Evolutionary conservation across 1,139 yeast species (phyloP), one percentile per base, ranked within the genome.

Genomic region (Lodderomyces pseudojiufengensis): DNA sequence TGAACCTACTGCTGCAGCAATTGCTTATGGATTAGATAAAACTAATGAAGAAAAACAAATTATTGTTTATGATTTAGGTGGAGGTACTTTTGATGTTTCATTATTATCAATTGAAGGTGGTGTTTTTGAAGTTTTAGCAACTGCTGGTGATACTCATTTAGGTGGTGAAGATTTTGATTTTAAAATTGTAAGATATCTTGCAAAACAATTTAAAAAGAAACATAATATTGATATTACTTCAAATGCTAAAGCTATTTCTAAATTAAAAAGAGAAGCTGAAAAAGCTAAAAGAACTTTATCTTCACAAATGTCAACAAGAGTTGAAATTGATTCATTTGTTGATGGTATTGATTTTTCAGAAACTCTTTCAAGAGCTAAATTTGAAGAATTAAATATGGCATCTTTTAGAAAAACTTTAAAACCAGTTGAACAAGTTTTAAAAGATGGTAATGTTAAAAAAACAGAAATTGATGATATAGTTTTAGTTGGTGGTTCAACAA

Each of bases 1-100:
- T 64, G 97, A 90, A 73, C 97, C 97, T 47, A 90, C 97, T 39
- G 97, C 97, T 35, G 97, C 97, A 45, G 97, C 97, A 41, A 87
- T 90, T 63, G 97, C 97, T 44, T 90, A 90, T 68, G 97, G 97
- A 51, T 77, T 90, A 55, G 97, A 90, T 69, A 84, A 85, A 65
- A 74, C 84, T 47, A 65, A 64, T 39, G 64, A 62, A 35, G 76
- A 70, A 57, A 70, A 65, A 52, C 73, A 69, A 57, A 70, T 70
- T 44, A 62, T 70, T 55, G 73, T 70, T 42, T 70, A 67, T 54
- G 76, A 70, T 57, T 68, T 70, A 56, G 76, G 76, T 67, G 76
- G 76, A 43, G 76, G 76, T 61, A 70, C 76, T 50, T 70, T 70
- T 54, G 76, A 70, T 63, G 76, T 70, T 31, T 70, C 76, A 32